Evolutionary conservation across 1,139 yeast species (phyloP).

Genomic region (Taphrina communis): DNA sequence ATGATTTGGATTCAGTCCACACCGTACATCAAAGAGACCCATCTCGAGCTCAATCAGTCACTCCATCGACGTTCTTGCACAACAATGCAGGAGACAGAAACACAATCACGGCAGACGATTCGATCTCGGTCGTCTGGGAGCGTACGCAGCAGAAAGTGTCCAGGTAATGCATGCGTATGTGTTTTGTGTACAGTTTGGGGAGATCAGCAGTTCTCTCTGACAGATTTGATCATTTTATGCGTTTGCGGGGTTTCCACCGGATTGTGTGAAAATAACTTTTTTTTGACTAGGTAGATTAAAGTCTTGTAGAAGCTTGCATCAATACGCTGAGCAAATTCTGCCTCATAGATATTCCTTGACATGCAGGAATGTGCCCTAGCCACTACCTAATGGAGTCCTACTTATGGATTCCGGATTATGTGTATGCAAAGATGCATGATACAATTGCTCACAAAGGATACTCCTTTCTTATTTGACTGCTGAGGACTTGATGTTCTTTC

Average conservation of each 20-base stretch:
- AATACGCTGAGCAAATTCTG: too few species aligned
- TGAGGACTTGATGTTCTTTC: not conserved
- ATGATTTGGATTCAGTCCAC: not conserved
- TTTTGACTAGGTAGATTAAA: too few species aligned
- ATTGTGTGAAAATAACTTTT: too few species aligned
- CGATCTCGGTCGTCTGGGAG: conserved; percentile 16
- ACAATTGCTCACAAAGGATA: not conserved
- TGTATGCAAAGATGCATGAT: not conserved
- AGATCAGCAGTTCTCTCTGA: too few species aligned
- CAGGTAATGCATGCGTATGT: not conserved
- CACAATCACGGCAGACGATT: conserved; percentile 7
- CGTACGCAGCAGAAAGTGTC: not conserved
- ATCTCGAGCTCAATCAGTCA: conserved; percentile 1
- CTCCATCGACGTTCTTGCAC: not conserved
- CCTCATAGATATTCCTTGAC: too few species aligned
- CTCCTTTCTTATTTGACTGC: too few species aligned
- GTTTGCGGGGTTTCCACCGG: too few species aligned
- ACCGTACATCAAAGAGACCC: conserved; percentile 1
- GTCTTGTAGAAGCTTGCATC: too few species aligned
- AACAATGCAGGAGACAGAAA: not conserved
- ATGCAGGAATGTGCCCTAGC: too few species aligned
- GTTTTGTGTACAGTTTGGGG: too few species aligned
- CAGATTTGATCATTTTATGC: too few species aligned
- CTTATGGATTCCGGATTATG: not conserved
- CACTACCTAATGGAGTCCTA: too few species aligned